Evolutionary conservation across 371 early-diverging fungal genomes (phyloP).

Genomic region (Haplosporangium sp.): DNA sequence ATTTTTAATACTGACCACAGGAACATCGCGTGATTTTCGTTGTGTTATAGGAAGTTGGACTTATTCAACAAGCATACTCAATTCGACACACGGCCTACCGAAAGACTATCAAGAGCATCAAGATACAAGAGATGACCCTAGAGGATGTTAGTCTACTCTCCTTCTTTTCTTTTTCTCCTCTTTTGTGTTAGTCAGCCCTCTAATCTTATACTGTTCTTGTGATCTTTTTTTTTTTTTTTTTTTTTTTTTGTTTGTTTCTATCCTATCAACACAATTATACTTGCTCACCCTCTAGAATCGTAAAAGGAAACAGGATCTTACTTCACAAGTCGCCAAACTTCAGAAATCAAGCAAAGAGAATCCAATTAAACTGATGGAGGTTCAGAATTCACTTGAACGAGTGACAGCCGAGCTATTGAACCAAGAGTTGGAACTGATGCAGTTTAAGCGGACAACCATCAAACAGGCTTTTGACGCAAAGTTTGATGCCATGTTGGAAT

Average conservation of each 20-base stretch:
- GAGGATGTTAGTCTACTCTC: slow-evolving; percentile 28
- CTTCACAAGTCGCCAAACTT: slow-evolving; percentile 30
- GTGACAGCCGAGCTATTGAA: slow-evolving; percentile 38
- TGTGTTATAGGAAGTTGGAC: slow-evolving; percentile 36
- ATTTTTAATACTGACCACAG: neutral
- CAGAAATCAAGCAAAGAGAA: slow-evolving; percentile 55
- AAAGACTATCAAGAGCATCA: slow-evolving; percentile 47
- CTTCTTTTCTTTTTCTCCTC: too few relatives aligned
- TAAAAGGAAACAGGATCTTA: slow-evolving; percentile 54
- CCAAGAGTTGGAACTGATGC: slow-evolving; percentile 46
- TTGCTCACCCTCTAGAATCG: slow-evolving; percentile 27
- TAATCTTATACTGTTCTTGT: neutral
- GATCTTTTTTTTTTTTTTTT: neutral
- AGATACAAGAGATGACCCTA: slow-evolving; percentile 42
- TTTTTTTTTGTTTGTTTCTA: neutral
- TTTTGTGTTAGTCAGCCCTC: neutral
- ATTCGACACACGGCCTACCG: slow-evolving; percentile 44
- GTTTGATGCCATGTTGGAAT: slow-evolving; percentile 52
- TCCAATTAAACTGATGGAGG: slow-evolving; percentile 56
- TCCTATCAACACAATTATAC: neutral
- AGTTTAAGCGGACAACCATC: slow-evolving; percentile 42
- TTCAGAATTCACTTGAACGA: slow-evolving; percentile 38
- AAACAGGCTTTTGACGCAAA: slow-evolving; percentile 41
- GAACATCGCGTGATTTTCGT: neutral
- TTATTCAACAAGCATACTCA: slow-evolving; percentile 40